These are phyloP conservation scores for Arxiozyma slooffiae DNA, from an alignment of 1,139 yeast species.

Conservation along the genomic window DNA sequence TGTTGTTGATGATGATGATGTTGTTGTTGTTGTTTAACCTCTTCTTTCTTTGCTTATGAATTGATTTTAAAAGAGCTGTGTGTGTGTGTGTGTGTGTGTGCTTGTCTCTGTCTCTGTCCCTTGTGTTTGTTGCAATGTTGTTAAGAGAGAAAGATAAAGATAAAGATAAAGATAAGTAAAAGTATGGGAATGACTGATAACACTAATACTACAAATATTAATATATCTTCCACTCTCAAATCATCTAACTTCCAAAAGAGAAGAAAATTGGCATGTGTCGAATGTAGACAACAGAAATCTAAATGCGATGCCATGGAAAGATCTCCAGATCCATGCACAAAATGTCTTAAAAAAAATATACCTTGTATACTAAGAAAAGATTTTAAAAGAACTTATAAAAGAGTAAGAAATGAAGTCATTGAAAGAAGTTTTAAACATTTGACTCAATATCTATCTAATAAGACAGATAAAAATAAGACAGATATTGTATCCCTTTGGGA, in stretches of 20 bases:
- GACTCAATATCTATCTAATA: constrained; percentile 48
- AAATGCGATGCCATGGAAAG: constrained; percentile 77
- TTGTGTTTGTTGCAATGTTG: too few relatives aligned
- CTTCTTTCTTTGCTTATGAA: too few relatives aligned
- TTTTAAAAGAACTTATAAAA: constrained; percentile 78
- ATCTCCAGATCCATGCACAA: constrained; percentile 71
- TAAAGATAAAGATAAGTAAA: too few relatives aligned
- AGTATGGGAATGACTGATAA: not conserved
- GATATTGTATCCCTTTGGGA: constrained; percentile 17
- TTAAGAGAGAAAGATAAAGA: too few relatives aligned
- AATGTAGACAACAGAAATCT: constrained; percentile 90
- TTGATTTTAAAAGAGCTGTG: too few relatives aligned
- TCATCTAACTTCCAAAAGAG: too few relatives aligned
- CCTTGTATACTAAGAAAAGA: constrained; percentile 67
- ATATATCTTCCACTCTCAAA: not conserved
- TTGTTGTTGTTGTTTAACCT: too few relatives aligned
- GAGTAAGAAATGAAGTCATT: constrained; percentile 76
- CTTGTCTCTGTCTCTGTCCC: too few relatives aligned
- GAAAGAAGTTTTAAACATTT: constrained; percentile 70
- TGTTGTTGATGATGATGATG: too few relatives aligned
- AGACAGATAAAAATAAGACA: constrained; percentile 24
- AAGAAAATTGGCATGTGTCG: constrained; percentile 82
- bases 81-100: too few relatives aligned
- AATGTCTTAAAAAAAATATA: constrained; percentile 63
- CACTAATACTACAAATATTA: not conserved